Base-by-base conservation (phyloP, 768 basidiomycete genomes). In the Filobasidium wieringae region DNA sequence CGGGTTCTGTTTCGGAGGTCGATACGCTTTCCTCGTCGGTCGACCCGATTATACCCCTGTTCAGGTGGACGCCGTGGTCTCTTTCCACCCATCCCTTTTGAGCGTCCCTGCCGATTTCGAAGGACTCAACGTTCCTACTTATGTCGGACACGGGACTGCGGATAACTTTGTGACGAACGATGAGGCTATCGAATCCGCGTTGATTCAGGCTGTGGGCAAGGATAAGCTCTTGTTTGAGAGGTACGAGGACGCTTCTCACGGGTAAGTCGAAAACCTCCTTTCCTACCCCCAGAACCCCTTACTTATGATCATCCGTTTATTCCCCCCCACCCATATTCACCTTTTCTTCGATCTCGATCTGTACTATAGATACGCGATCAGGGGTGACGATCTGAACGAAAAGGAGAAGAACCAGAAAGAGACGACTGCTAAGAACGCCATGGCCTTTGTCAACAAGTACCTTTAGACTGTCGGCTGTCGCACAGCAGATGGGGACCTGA, bases 51-150 rank as follows among this genome's bases (percentile, higher is more conserved):
- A 36, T 51, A 51, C 63, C 40, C 43, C 43, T 27, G 43, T 47
- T 22, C 43, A 47, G 14, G 43, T 47, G 22, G 43, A 66, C 61
- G 63, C 63, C 4, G 69, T 58, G 15, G 67, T 76, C 26, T 64
- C 69, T 14, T 65, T 88, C 60, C 75, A 76, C 58, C 74, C 75
- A 19, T 67, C 67, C 7, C 70, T 70, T 65, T 32, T 72, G 17
- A 6, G 53, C 12, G 57, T 64, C 55, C 65, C 68, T 4, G 64
- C 62, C 51, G 71, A 73, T 50, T 60, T 72, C 30, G 64, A 72
- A 51, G 55, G 55, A 4, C 61, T 73, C 59, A 52, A 34, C 39
- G 58, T 62, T 40, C 74, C 74, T 2, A 59, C 65, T 0, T 63
- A 66, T 34, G 59, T 75, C 53, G 50, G 64, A 59, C 65, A 72